Evolutionary conservation across 1,139 yeast genomes (phyloP).

Genomic region (Candida sanyaensis): DNA sequence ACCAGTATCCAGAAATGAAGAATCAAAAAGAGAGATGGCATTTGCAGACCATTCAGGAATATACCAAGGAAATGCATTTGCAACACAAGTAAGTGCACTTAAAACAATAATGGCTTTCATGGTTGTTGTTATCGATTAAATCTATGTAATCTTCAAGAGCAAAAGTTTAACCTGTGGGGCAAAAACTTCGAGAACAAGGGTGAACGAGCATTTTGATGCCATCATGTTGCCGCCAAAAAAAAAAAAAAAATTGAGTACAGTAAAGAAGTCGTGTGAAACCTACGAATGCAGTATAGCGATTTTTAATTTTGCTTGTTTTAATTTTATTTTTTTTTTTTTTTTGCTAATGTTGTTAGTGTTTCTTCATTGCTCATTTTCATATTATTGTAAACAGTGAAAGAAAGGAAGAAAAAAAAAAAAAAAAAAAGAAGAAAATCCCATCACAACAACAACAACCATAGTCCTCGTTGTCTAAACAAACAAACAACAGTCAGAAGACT

Average conservation of each 20-base stretch:
- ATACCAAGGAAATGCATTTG: slow-evolving; percentile 17
- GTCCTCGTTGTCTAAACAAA: neutral
- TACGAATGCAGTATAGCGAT: no score
- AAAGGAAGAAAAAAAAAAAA: neutral
- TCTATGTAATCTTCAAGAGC: no score
- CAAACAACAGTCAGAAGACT: neutral
- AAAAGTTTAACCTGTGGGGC: no score
- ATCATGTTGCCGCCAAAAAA: no score
- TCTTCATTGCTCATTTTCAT: neutral
- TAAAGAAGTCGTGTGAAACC: no score
- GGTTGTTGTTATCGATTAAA: no score
- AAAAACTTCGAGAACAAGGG: no score
- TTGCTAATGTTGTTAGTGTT: neutral
- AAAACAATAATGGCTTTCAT: slow-evolving; percentile 11
- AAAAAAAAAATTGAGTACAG: no score
- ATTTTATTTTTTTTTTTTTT: no score
- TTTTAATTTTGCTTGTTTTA: neutral
- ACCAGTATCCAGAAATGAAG: slow-evolving; percentile 7
- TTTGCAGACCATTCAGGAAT: slow-evolving; percentile 12
- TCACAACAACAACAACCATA: neutral
- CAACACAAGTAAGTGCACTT: slow-evolving; percentile 9
- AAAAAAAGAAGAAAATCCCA: neutral
- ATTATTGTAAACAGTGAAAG: neutral
- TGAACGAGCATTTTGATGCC: no score
- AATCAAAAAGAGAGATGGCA: slow-evolving; percentile 7